Evolutionary conservation across 208 protist genomes (phyloP).

Genomic region (Trypanosoma mega): DNA sequence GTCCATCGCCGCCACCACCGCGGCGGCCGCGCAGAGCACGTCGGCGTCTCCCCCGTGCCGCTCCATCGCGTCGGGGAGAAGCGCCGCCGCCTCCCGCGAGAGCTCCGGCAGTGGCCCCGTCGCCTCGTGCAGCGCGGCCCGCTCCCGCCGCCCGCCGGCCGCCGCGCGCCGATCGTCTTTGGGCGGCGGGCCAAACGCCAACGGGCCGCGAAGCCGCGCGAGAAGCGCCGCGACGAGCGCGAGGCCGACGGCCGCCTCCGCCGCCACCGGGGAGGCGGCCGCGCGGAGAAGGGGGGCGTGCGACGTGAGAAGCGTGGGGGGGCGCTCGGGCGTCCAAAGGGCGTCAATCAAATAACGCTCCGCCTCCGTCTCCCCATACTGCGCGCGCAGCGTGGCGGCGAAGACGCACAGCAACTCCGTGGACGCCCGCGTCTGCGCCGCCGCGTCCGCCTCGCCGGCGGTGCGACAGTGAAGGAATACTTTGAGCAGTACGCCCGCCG

Average conservation of each 20-base stretch:
- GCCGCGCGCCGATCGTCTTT: constrained; percentile 31
- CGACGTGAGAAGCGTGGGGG: constrained; percentile 47
- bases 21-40: not conserved
- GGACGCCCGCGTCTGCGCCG: constrained; percentile 41
- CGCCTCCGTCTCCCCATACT: constrained; percentile 75
- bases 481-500: constrained; percentile 79
- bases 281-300: constrained; percentile 56
- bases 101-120: not conserved
- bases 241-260: constrained; percentile 56
- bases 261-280: constrained; percentile 32
- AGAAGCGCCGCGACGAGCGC: constrained; percentile 61
- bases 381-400: constrained; percentile 59
- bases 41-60: not conserved
- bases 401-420: constrained; percentile 79
- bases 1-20: not conserved
- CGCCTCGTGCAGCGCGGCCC: constrained; percentile 6
- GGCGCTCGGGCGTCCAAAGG: constrained; percentile 64
- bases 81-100: not conserved
- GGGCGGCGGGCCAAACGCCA: constrained; percentile 31
- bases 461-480: constrained; percentile 84
- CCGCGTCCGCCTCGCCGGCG: constrained; percentile 48
- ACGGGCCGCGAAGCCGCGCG: constrained; percentile 32
- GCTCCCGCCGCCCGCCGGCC: not conserved
- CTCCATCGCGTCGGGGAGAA: not conserved
- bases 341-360: constrained; percentile 88